Conservation (phyloP, 2,329 filamentous ascomycete genomes). For the Alternaria consortialis region DNA sequence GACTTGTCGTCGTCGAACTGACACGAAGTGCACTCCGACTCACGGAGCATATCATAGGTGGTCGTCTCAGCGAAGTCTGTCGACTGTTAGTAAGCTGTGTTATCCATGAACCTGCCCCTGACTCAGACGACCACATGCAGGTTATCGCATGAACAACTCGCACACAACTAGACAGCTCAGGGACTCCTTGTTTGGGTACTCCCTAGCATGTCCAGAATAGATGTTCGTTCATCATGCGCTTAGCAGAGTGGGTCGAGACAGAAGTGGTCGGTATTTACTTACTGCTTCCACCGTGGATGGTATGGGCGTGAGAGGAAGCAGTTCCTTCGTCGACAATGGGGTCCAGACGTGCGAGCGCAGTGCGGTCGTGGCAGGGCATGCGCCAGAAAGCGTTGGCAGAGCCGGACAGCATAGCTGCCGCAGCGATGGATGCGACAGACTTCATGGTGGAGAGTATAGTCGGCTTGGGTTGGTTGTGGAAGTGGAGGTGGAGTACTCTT, state of each 20-base stretch:
- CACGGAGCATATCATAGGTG: constrained; percentile 67
- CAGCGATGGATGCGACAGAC: constrained; percentile 38
- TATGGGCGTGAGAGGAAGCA: constrained; percentile 43
- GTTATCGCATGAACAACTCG: constrained; percentile 1
- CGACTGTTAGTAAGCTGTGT: constrained; percentile 30
- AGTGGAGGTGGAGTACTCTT: constrained; percentile 9
- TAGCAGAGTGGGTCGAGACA: constrained; percentile 48
- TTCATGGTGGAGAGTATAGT: constrained; percentile 36
- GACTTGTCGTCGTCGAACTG: constrained; percentile 55
- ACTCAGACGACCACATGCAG: constrained; percentile 16
- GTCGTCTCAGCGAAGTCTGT: constrained; percentile 67
- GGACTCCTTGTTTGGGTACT: background rate
- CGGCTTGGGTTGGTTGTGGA: constrained; percentile 8
- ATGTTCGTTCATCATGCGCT: constrained; percentile 13
- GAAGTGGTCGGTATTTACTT: constrained; percentile 59
- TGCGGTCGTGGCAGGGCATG: constrained; percentile 72
- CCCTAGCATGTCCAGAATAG: constrained; percentile 8
- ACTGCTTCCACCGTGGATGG: constrained; percentile 54
- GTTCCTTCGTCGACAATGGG: constrained; percentile 45
- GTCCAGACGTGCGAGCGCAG: constrained; percentile 67
- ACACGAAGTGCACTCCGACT: constrained; percentile 76
- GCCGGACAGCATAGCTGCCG: constrained; percentile 46
- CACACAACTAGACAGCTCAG: background rate
- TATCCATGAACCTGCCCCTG: constrained; percentile 28
- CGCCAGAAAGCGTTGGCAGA: constrained; percentile 72